These are phyloP conservation scores for Leishmania braziliensis DNA, from an alignment of 208 protist genomes.

Conservation along the genomic window DNA sequence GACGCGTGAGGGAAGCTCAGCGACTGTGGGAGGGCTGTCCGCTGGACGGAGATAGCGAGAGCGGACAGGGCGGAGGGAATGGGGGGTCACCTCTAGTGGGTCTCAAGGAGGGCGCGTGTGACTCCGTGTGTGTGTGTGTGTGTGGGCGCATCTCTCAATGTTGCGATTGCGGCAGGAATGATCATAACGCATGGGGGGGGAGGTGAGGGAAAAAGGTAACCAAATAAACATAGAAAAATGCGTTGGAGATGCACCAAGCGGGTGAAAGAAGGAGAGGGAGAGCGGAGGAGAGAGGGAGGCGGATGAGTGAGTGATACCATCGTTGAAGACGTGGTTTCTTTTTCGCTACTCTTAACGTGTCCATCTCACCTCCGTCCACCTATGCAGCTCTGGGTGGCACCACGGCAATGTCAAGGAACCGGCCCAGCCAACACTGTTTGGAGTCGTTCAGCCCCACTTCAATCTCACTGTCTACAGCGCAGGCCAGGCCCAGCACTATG, in stretches of 20 bases:
- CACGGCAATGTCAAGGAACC: neutral
- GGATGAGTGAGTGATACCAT: too few relatives aligned
- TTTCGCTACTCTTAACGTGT: too few relatives aligned
- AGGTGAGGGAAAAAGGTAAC: too few relatives aligned
- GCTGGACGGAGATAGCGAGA: neutral
- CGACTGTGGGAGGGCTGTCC: neutral
- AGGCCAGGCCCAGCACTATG: neutral
- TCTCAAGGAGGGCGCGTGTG: neutral
- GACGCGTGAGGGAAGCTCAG: neutral
- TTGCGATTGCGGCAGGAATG: too few relatives aligned
- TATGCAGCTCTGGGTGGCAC: neutral
- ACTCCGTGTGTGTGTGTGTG: neutral
- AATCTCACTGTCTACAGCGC: neutral
- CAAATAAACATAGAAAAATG: too few relatives aligned
- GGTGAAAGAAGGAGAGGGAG: too few relatives aligned
- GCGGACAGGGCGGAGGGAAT: neutral
- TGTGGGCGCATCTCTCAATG: too few relatives aligned
- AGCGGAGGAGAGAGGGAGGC: too few relatives aligned
- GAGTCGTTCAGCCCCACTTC: neutral
- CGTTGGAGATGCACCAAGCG: too few relatives aligned
- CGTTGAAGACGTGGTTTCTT: too few relatives aligned
- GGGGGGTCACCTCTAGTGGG: neutral
- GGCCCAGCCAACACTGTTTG: neutral
- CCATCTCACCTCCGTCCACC: neutral
- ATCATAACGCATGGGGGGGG: too few relatives aligned